Evolutionary conservation across 2,329 filamentous ascomycete genomes (phyloP).

Genomic region (Xylariaceae sp.): DNA sequence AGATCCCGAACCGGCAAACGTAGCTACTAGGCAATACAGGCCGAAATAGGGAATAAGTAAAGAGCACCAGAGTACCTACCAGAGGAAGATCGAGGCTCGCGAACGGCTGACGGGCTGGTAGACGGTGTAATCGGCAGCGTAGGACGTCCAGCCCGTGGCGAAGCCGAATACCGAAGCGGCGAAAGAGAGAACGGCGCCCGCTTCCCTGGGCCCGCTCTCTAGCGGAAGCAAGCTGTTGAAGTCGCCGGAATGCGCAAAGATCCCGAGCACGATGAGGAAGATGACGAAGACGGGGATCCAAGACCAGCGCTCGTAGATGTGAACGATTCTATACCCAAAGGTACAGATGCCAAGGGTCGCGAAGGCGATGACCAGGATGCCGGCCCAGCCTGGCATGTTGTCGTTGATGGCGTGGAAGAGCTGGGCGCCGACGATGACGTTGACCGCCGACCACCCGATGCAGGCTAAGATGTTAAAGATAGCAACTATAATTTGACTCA

Average conservation of each 20-base stretch:
- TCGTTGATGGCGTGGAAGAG: constrained; percentile 74
- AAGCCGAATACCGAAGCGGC: constrained; percentile 69
- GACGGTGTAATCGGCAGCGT: constrained; percentile 78
- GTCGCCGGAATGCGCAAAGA: constrained; percentile 67
- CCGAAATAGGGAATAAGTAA: background rate
- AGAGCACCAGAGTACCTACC: constrained; percentile 27
- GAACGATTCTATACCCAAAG: constrained; percentile 76
- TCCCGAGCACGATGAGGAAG: constrained; percentile 71
- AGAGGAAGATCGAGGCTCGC: constrained; percentile 65
- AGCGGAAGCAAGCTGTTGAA: constrained; percentile 63
- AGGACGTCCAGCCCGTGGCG: constrained; percentile 73
- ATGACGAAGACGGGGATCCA: constrained; percentile 76
- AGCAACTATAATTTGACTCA: constrained; percentile 53
- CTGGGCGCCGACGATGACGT: constrained; percentile 79
- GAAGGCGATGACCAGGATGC: constrained; percentile 72
- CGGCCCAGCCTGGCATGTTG: constrained; percentile 70
- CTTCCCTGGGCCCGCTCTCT: constrained; percentile 58
- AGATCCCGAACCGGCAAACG: background rate
- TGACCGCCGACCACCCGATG: constrained; percentile 76
- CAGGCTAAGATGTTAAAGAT: constrained; percentile 72
- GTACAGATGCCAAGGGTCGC: constrained; percentile 71
- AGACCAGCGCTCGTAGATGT: constrained; percentile 74
- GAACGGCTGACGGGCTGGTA: constrained; percentile 70
- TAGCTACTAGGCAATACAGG: background rate
- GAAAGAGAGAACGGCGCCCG: constrained; percentile 66